Evolutionary conservation across 1,284 basidiomycete genomes (phyloP), one percentile per base, ranked within the genome.

Genomic region (Sanghuangporus weigelae): DNA sequence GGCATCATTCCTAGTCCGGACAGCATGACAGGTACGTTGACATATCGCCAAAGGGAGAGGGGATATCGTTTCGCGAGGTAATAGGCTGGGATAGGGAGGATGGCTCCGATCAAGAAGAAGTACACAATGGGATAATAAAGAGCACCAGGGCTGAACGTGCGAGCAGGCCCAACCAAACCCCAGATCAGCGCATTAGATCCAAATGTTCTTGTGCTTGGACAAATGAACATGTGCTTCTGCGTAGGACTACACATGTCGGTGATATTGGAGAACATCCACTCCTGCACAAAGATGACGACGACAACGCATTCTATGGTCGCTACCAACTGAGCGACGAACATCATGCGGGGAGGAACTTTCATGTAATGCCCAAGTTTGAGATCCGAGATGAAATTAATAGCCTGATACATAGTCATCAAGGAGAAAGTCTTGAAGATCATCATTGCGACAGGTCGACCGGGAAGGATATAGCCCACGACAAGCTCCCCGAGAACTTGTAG

Each of bases 371-470:
- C 89, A 66, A 92, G 79, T 74, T 92, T 92, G 57, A 92, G 77
- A 70, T 91, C 81, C 65, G 81, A 82, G 21, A 83, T 74, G 69
- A 88, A 89, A 12, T 76, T 75, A 57, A 86, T 75, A 1, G 82
- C 85, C 72, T 92, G 90, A 55, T 75, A 76, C 55, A 84, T 82
- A 7, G 85, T 81, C 63, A 84, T 82, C 72, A 82, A 86, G 16
- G 82, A 82, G 67, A 84, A 81, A 10, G 81, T 79, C 78, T 94
- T 94, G 84, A 94, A 93, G 65, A 94, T 77, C 83, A 92, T 88
- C 71, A 90, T 87, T 51, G 91, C 91, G 63, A 93, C 76, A 1
- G 93, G 92, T 48, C 79, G 81, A 7, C 89, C 90, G 11, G 92
- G 91, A 48, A 92, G 75, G 62, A 89, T 77, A 75, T 92, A 94